These are phyloP conservation scores for Lactuca sativa DNA, from an alignment of 129 eudicot genomes.

Conservation along the genomic window DNA sequence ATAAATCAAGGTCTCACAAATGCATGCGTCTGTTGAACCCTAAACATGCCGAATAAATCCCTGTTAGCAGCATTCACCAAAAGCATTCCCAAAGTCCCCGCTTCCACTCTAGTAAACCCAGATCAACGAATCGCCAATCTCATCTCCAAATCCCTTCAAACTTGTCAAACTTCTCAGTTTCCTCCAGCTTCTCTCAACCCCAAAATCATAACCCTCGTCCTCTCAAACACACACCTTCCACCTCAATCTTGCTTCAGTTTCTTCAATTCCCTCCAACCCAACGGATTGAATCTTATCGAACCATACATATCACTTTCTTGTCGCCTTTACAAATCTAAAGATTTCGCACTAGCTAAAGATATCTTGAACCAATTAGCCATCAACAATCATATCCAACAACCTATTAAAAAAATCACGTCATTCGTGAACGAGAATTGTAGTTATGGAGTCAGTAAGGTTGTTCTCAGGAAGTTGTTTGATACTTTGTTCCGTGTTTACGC, in stretches of 20 bases:
- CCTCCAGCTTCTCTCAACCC: conserved; percentile 52
- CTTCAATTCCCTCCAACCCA: conserved; percentile 47
- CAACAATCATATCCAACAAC: conserved; percentile 38
- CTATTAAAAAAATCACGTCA: conserved; percentile 41
- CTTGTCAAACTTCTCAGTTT: conserved; percentile 37
- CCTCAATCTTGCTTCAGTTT: conserved; percentile 57
- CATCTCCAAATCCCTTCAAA: conserved; percentile 52
- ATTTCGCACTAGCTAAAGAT: conserved; percentile 55
- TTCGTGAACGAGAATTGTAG: conserved; percentile 37
- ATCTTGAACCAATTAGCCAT: conserved; percentile 42
- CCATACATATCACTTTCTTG: conserved; percentile 50
- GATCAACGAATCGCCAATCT: conserved; percentile 49
- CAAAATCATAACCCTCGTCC: conserved; percentile 46
- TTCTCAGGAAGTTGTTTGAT: conserved; percentile 57
- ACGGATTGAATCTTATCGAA: conserved; percentile 43
- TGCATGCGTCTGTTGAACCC: conserved; percentile 7
- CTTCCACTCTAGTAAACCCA: conserved; percentile 30
- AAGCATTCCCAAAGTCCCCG: conserved; percentile 30
- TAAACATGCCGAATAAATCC: conserved; percentile 35
- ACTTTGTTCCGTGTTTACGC: conserved; percentile 83
- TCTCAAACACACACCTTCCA: conserved; percentile 63
- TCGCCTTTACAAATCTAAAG: conserved; percentile 53
- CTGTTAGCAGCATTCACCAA: conserved; percentile 39
- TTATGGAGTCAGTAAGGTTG: conserved; percentile 21
- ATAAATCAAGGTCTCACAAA: background rate